Evolutionary conservation across 2,329 filamentous ascomycete species (phyloP).

Genomic region (Ascochyta koolunga): DNA sequence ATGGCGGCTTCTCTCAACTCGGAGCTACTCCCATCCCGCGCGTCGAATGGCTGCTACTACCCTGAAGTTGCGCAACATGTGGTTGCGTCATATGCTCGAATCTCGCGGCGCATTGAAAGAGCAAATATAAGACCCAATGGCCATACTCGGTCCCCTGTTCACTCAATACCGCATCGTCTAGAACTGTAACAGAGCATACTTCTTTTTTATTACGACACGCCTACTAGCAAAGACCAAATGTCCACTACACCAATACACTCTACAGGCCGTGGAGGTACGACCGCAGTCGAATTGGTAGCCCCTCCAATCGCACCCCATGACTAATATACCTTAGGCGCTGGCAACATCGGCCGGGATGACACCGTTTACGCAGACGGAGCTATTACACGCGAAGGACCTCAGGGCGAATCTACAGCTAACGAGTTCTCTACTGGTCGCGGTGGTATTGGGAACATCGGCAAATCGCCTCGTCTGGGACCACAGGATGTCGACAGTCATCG

Average conservation of each 20-base stretch:
- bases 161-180: conserved; percentile 10
- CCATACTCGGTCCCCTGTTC: conserved; percentile 13
- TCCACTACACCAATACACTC: conserved; percentile 54
- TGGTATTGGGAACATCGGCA: conserved; percentile 52
- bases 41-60: conserved; percentile 21
- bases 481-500: conserved; percentile 26
- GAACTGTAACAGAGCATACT: conserved; percentile 5
- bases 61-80: conserved; percentile 14
- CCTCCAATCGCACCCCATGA: conserved; percentile 10
- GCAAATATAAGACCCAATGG: conserved; percentile 40
- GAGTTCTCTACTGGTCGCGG: conserved; percentile 52
- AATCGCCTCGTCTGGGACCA: conserved; percentile 43
- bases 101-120: conserved; percentile 31
- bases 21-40: conserved; percentile 37
- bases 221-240: conserved; percentile 25
- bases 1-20: conserved; percentile 24
- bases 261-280: conserved; percentile 63
- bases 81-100: conserved; percentile 39
- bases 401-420: conserved; percentile 45
- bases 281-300: not conserved
- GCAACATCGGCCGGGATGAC: conserved; percentile 62
- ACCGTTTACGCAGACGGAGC: conserved; percentile 54
- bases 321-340: conserved; percentile 54
- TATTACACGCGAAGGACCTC: conserved; percentile 54
- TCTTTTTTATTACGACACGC: conserved; percentile 18